These are phyloP conservation scores for Jatropha curcas DNA, from an alignment of 345 rosid genomes.

Conservation along the genomic window DNA sequence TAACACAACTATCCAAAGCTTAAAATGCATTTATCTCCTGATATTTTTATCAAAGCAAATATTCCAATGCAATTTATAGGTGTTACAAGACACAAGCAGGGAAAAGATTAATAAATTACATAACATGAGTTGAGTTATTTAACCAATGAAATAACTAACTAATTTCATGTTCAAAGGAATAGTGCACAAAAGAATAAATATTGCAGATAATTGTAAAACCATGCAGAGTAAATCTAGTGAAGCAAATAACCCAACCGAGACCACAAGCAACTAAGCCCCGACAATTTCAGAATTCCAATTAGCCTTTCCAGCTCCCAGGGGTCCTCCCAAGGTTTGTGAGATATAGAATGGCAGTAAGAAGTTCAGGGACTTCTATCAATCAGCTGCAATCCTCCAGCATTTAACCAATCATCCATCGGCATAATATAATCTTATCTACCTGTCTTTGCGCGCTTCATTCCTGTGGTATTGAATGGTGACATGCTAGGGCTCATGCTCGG, in stretches of 20 bases:
- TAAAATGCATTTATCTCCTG: neutral
- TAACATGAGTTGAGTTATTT: constrained; percentile 11
- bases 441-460: constrained; percentile 90
- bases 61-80: neutral
- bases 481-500: constrained; percentile 88
- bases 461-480: constrained; percentile 77
- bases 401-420: neutral
- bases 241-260: constrained; percentile 16
- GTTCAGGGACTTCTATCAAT: constrained; percentile 19
- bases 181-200: constrained; percentile 29
- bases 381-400: constrained; percentile 22
- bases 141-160: constrained; percentile 26
- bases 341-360: neutral
- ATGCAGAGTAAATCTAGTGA: constrained; percentile 18
- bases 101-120: constrained; percentile 17
- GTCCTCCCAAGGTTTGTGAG: constrained; percentile 8
- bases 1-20: neutral
- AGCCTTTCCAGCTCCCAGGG: constrained; percentile 16
- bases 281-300: constrained; percentile 20
- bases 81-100: neutral
- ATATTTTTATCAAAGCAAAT: neutral
- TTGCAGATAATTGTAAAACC: constrained; percentile 4
- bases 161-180: constrained; percentile 22
- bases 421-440: constrained; percentile 43
- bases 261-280: constrained; percentile 12